Percentiles rank a stretch among this genome's conserved stretches.
Conservation (phyloP, 495 filamentous ascomycete genomes). For the Hypoxylon fuscum region DNA sequence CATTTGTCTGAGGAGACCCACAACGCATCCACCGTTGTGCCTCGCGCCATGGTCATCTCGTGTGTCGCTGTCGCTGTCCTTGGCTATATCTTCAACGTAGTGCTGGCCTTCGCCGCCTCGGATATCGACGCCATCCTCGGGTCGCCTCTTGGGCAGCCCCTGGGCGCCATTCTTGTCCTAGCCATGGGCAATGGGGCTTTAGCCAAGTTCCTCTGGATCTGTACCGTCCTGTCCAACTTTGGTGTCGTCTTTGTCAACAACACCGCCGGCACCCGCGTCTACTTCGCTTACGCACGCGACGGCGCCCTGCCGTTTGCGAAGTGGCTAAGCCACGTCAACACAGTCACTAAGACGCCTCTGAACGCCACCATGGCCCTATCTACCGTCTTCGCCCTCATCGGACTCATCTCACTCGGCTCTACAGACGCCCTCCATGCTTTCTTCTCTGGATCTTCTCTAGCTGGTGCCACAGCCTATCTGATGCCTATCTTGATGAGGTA, state of each 20-base stretch:
- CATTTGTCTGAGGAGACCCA: conserved; percentile 8
- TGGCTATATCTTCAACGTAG: conserved; percentile 9
- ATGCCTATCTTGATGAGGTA: conserved; percentile 11
- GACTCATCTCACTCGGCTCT: conserved; percentile 5
- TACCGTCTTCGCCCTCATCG: conserved; percentile 7
- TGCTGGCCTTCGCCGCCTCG: conserved; percentile 2
- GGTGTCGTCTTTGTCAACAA: conserved; percentile 14
- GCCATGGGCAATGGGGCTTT: conserved; percentile 8
- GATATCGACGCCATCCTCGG: conserved; percentile 12
- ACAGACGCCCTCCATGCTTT: neutral
- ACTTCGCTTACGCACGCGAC: conserved; percentile 10
- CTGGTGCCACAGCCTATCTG: conserved; percentile 5
- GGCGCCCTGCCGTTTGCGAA: conserved; percentile 7
- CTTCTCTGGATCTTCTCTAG: conserved; percentile 7
- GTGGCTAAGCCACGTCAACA: conserved; percentile 10
- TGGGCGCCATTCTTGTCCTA: conserved; percentile 7
- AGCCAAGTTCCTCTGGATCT: conserved; percentile 6
- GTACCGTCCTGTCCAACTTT: conserved; percentile 12
- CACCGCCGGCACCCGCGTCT: conserved; percentile 6
- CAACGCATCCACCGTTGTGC: conserved; percentile 3
- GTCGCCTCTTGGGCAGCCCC: conserved; percentile 5
- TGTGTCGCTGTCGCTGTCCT: conserved; percentile 1
- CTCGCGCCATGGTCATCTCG: conserved; percentile 7
- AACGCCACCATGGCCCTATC: conserved; percentile 6
- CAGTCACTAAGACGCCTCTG: conserved; percentile 1